Conservation (phyloP, 768 basidiomycete species). For the Boletus pseudo-olivaceus region DNA sequence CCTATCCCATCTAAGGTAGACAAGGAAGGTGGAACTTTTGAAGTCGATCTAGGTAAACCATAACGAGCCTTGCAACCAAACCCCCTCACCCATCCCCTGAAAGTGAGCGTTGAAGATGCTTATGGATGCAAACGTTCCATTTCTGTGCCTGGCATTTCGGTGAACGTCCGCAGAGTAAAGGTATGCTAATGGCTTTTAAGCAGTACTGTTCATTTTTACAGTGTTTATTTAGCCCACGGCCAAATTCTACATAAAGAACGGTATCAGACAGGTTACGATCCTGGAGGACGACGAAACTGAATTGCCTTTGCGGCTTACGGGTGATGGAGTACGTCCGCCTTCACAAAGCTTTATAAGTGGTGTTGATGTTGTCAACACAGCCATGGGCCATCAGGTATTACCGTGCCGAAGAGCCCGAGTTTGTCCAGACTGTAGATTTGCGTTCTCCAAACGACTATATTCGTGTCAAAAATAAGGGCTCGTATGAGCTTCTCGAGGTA, state of each 20-base stretch:
- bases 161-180: slow-evolving; percentile 80
- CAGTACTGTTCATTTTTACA: background rate
- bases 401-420: slow-evolving; percentile 41
- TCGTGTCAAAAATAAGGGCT: slow-evolving; percentile 67
- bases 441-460: slow-evolving; percentile 69
- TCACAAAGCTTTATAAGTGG: background rate
- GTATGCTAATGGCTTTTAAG: slow-evolving; percentile 38
- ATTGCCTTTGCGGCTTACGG: slow-evolving; percentile 83
- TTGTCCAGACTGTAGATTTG: slow-evolving; percentile 40
- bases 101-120: slow-evolving; percentile 82
- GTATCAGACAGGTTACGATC: slow-evolving; percentile 56
- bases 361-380: slow-evolving; percentile 38
- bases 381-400: slow-evolving; percentile 87
- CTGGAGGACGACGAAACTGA: slow-evolving; percentile 69
- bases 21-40: slow-evolving; percentile 69
- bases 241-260: slow-evolving; percentile 72
- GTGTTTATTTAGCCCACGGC: slow-evolving; percentile 64
- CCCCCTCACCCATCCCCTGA: slow-evolving; percentile 3
- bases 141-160: slow-evolving; percentile 71
- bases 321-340: slow-evolving; percentile 67
- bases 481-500: slow-evolving; percentile 72
- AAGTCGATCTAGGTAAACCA: slow-evolving; percentile 68
- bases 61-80: background rate
- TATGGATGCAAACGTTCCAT: slow-evolving; percentile 82
- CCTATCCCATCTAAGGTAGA: slow-evolving; percentile 67